phyloP scores from a whole-genome alignment of 169 alveolate species.

The Cystoisospora suis region DNA sequence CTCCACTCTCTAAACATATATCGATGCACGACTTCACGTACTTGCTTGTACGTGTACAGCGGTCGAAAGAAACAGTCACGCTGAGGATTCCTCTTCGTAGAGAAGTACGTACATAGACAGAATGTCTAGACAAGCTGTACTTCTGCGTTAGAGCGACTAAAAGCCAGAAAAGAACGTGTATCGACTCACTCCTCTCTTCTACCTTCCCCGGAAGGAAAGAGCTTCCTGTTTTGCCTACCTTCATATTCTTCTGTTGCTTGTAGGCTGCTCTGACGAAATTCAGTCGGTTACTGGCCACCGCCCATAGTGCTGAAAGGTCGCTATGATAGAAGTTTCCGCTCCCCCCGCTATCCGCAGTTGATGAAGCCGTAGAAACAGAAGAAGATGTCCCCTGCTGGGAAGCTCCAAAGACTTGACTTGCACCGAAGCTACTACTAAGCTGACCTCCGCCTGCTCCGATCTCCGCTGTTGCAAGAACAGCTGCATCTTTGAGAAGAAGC shows the following conservation, averaged over 20 bases:
- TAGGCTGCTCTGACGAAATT: conserved; percentile 19
- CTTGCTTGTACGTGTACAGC: too few relatives aligned
- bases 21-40: too few relatives aligned
- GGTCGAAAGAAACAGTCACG: too few relatives aligned
- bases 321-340: background rate
- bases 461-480: conserved; percentile 39
- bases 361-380: background rate
- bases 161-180: too few relatives aligned
- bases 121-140: too few relatives aligned
- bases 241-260: background rate
- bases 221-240: background rate
- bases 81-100: too few relatives aligned
- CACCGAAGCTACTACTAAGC: background rate
- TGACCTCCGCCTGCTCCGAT: conserved; percentile 12
- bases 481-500: conserved; percentile 29
- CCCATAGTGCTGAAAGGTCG: conserved; percentile 35
- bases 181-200: too few relatives aligned
- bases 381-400: background rate
- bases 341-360: background rate
- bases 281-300: conserved; percentile 33
- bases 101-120: too few relatives aligned
- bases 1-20: too few relatives aligned
- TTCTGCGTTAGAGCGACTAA: too few relatives aligned
- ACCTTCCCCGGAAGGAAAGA: background rate
- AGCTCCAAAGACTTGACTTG: background rate